These are phyloP conservation scores for Inga leiocalycina DNA, from an alignment of 306 rosid species.

Conservation along the genomic window DNA sequence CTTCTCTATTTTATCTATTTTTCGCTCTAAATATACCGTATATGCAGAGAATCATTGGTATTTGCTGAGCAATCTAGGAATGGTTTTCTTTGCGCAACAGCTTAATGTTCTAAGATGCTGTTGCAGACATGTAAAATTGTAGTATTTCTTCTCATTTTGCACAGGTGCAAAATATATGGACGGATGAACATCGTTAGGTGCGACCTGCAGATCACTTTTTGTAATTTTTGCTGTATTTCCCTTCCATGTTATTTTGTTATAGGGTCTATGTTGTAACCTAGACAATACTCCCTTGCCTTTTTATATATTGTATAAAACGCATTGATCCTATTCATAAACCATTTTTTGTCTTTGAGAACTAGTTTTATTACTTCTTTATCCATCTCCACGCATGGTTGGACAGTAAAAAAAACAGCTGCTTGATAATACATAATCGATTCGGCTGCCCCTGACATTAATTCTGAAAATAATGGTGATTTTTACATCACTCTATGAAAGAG, in stretches of 20 bases:
- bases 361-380: background rate
- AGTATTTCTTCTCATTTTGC: constrained; percentile 5
- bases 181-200: background rate
- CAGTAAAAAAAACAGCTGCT: background rate
- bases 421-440: background rate
- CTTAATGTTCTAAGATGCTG: background rate
- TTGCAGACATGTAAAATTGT: background rate
- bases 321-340: background rate
- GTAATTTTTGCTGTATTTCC: background rate
- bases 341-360: background rate
- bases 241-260: background rate
- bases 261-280: background rate
- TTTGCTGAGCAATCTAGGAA: background rate
- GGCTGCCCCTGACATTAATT: background rate
- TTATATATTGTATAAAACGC: background rate
- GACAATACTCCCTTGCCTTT: background rate
- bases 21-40: background rate
- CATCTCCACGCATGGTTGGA: background rate
- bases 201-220: background rate
- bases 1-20: background rate
- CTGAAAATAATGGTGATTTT: constrained; percentile 7
- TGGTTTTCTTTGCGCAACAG: background rate
- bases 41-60: no score
- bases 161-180: constrained; percentile 27
- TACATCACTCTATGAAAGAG: constrained; percentile 66